Percentiles rank a stretch among this genome's conserved stretches.
Evolutionary conservation across 345 rosid species (phyloP).

Genomic region (Citrus sp.): DNA sequence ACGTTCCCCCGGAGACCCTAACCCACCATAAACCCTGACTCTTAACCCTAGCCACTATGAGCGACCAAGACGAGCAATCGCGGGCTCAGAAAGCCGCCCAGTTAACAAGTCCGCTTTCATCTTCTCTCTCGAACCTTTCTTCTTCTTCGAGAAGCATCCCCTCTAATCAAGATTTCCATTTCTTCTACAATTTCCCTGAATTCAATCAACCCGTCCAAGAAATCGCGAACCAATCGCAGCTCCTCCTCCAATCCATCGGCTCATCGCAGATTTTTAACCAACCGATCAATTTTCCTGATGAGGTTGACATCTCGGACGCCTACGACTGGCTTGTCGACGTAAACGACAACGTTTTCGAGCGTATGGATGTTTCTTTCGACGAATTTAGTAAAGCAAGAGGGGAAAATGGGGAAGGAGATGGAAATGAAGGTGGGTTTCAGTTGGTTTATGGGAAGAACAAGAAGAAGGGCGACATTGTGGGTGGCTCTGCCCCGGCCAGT

Average conservation of each 20-base stretch:
- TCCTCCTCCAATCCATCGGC: slow-evolving; percentile 56
- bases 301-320: slow-evolving; percentile 48
- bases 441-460: slow-evolving; percentile 73
- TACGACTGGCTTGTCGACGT: slow-evolving; percentile 68
- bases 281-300: slow-evolving; percentile 34
- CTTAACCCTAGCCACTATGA: slow-evolving; percentile 16
- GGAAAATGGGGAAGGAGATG: slow-evolving; percentile 47
- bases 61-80: slow-evolving; percentile 28
- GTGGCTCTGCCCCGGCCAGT: slow-evolving; percentile 20
- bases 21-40: slow-evolving; percentile 15
- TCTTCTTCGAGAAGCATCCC: slow-evolving; percentile 58
- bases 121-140: slow-evolving; percentile 48
- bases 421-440: slow-evolving; percentile 59
- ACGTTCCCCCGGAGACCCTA: background rate
- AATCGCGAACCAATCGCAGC: slow-evolving; percentile 43
- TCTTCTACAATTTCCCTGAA: slow-evolving; percentile 71
- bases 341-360: slow-evolving; percentile 70
- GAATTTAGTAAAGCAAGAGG: slow-evolving; percentile 45
- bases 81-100: slow-evolving; percentile 22
- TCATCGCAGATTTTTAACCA: slow-evolving; percentile 34
- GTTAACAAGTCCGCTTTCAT: slow-evolving; percentile 38
- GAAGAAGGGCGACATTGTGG: slow-evolving; percentile 22
- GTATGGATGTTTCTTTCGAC: slow-evolving; percentile 54
- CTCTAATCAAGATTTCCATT: slow-evolving; percentile 69
- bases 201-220: slow-evolving; percentile 56